Evolutionary conservation across 1,284 basidiomycete species (phyloP), one percentile per base, ranked within the genome.

Genomic region (Quambalaria eucalypti): DNA sequence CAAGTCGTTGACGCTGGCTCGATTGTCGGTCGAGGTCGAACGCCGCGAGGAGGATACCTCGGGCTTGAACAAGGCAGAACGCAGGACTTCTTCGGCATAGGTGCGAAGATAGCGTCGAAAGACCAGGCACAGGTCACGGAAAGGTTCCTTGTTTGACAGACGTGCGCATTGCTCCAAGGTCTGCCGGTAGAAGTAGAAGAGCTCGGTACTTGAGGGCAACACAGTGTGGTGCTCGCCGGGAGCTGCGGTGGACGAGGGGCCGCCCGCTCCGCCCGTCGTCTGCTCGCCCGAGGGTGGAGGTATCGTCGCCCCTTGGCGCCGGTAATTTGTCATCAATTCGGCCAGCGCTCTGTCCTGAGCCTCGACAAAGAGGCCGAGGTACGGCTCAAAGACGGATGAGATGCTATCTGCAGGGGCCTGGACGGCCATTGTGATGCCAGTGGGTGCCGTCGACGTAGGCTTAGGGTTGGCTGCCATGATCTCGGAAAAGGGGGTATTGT

Each of bases 101-200:
- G 90, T 84, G 61, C 84, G 84, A 25, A 99, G 79, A 90, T 92
- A 97, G 75, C 95, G 96, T 71, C 85, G 87, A 72, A 90, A 90
- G 14, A 74, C 69, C 25, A 54, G 49, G 40, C 55, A 66, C 2
- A 74, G 57, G 50, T 71, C 68, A n/a, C 63, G 59, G 23, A 74
- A 53, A 19, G 71, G 64, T 46, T 68, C 68, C 7, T 65, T 59
- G 26, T 66, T 71, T n/a, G 67, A 67, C 2, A 73, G 58, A n/a
- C 62, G 88, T 1, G 88, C 86, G 72, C 92, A 97, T 73, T 91
- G 88, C 56, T 98, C 95, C 46, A 99, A 78, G 42, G 87, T 91
- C 73, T 96, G 90, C 0, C 87, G 88, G 74, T 98, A 98, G 76
- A 95, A 90, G 76, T 93, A 93, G 79, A 98, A 98, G 33, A 99